Base-by-base conservation (phyloP, 805 yeast species). In the Nakazawaea peltata region DNA sequence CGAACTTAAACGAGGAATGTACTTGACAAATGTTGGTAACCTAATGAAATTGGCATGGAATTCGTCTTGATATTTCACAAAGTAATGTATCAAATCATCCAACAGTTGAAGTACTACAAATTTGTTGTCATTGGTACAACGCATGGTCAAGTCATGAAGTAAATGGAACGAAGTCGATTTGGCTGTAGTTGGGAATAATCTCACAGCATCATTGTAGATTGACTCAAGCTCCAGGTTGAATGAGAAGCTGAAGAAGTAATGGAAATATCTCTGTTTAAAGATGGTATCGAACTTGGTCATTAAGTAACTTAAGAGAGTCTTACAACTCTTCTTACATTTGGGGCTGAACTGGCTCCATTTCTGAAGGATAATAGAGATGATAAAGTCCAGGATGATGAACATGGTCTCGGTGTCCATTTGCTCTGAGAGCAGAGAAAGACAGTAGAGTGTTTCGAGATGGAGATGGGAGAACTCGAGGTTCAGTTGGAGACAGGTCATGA, bases 401-500 rank as follows among this genome's bases (percentile, higher is more conserved):
- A 84, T 59, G 40, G 78, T 76, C 2, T 68, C 62, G 19, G 71
- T 67, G 11, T 65, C 71, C 13, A 90, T 54, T n/a, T 63, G 64
- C 13, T 65, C 59, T 2, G 84, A 70, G 34, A 90, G 59, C 2
- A 66, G 62, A 34, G 67, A 64, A 81, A 95, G 79, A 37, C 92
- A 81, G 31, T 67, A 61, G 28, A 92, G 58, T 0, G 90, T 74
- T 26, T 70, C 69, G 12, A 60, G 59, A 40, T 79, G 79, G 11
- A 87, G 65, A 17, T 74, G 75, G 0, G 67, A 58, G 14, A 69
- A 70, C 26, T 79, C 87, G 16, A 88, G 56, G 0, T 90, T 79
- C 1, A 87, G 77, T 50, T 86, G 95, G 10, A 90, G 59, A 46
- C 94, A 82, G 2, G 94, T 81, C 40, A 85, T 80, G 4, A 90